These are phyloP conservation scores for Eutrema yunnanense DNA, from an alignment of 345 rosid species.

Conservation along the genomic window DNA sequence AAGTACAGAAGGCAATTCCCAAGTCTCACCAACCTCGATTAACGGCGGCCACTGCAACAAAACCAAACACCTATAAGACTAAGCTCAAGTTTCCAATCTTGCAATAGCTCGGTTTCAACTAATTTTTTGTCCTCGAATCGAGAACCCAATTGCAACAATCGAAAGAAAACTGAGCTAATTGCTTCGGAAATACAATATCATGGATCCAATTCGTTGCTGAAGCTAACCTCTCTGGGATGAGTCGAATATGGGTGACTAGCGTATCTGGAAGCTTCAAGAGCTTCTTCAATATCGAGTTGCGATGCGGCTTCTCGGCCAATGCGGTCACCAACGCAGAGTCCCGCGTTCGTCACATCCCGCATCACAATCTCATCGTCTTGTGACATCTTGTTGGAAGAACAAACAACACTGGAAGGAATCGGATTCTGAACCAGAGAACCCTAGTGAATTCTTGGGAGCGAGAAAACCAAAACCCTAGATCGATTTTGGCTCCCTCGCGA, in stretches of 20 bases:
- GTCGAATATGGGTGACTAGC: slow-evolving; percentile 87
- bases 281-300: slow-evolving; percentile 86
- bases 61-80: slow-evolving; percentile 11
- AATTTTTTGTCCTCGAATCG: neutral
- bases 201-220: neutral
- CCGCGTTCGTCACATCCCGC: slow-evolving; percentile 85
- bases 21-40: slow-evolving; percentile 68
- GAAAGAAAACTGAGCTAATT: slow-evolving; percentile 4
- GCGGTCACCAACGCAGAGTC: slow-evolving; percentile 66
- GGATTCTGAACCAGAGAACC: neutral
- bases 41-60: slow-evolving; percentile 88
- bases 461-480: slow-evolving; percentile 28
- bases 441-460: slow-evolving; percentile 2
- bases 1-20: slow-evolving; percentile 83
- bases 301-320: slow-evolving; percentile 76
- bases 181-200: neutral
- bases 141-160: neutral
- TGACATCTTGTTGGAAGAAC: slow-evolving; percentile 39
- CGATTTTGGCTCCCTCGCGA: slow-evolving; percentile 26
- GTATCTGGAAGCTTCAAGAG: slow-evolving; percentile 88
- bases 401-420: neutral
- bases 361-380: slow-evolving; percentile 71
- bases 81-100: neutral
- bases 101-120: neutral
- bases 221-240: slow-evolving; percentile 77